These are phyloP conservation scores for Nitzschia sp. DNA, from an alignment of 108 stramenopile species.

Conservation along the genomic window DNA sequence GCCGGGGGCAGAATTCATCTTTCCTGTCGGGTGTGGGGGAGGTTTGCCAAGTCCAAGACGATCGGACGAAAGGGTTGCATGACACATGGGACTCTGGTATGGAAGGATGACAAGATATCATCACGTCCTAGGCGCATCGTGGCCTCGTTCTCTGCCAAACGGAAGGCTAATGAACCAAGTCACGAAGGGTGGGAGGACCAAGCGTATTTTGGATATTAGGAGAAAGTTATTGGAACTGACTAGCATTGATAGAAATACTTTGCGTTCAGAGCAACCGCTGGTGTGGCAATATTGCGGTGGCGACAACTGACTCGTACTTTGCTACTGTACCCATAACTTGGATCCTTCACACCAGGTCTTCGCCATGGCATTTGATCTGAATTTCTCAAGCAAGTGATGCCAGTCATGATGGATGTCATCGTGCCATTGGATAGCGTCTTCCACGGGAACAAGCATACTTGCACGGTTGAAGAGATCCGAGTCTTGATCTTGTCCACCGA, in stretches of 20 bases:
- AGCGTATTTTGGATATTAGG: conserved; percentile 20
- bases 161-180: conserved; percentile 5
- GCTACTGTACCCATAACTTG: not conserved
- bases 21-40: conserved; percentile 28
- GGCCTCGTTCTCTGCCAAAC: conserved; percentile 24
- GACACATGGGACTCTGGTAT: conserved; percentile 28
- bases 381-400: not conserved
- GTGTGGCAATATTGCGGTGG: too few species aligned
- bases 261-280: too few species aligned
- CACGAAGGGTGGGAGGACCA: conserved; percentile 25
- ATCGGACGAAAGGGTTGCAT: conserved; percentile 6
- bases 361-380: not conserved
- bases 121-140: not conserved
- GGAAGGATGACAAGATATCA: not conserved
- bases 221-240: not conserved
- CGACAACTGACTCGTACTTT: too few species aligned
- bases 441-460: not conserved
- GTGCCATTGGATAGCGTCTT: not conserved
- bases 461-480: not conserved
- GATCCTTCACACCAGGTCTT: not conserved
- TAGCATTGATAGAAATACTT: too few species aligned
- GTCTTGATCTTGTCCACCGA: not conserved
- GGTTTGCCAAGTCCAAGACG: not conserved
- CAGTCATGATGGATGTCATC: not conserved
- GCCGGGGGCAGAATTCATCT: conserved; percentile 1